Evolutionary conservation across 208 protist genomes (phyloP).

Genomic region (Endotrypanum monterogeii): DNA sequence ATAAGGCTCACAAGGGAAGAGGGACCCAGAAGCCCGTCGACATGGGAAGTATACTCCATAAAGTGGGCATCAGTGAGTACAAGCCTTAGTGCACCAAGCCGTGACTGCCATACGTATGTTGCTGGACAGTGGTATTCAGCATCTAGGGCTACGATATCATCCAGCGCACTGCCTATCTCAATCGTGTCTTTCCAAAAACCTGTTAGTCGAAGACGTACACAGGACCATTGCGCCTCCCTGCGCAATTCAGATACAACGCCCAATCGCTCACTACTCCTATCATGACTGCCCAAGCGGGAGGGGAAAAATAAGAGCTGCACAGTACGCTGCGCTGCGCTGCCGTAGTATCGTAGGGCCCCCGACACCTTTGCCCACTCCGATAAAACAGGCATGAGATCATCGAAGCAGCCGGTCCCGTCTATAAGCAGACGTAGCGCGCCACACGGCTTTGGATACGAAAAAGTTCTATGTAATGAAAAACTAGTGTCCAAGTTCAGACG

Average conservation of each 20-base stretch:
- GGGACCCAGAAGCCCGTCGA: conserved; percentile 24
- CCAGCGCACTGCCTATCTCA: not conserved
- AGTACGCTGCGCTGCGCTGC: conserved; percentile 13
- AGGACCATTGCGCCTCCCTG: conserved; percentile 10
- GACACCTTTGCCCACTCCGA: conserved; percentile 10
- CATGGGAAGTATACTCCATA: conserved; percentile 5
- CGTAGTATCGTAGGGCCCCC: conserved; percentile 29
- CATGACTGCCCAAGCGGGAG: not conserved
- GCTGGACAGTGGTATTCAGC: conserved; percentile 8
- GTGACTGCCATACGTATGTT: conserved; percentile 29
- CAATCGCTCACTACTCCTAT: not conserved
- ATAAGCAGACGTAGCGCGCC: conserved; percentile 21
- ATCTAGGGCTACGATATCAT: conserved; percentile 19
- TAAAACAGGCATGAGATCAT: conserved; percentile 12
- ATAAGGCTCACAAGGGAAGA: conserved; percentile 2
- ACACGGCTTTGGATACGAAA: not conserved
- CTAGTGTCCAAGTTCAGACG: not conserved
- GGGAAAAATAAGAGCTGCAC: conserved; percentile 14
- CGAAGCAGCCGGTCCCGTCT: conserved; percentile 23
- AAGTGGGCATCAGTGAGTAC: conserved; percentile 25
- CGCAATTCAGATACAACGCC: not conserved
- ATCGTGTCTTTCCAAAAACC: conserved; percentile 6
- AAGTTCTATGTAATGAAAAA: not conserved
- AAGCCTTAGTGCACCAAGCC: conserved; percentile 10
- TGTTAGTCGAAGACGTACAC: conserved; percentile 2